Base-by-base conservation (phyloP, 371 early-diverging fungal species). In the Mucor indicus region DNA sequence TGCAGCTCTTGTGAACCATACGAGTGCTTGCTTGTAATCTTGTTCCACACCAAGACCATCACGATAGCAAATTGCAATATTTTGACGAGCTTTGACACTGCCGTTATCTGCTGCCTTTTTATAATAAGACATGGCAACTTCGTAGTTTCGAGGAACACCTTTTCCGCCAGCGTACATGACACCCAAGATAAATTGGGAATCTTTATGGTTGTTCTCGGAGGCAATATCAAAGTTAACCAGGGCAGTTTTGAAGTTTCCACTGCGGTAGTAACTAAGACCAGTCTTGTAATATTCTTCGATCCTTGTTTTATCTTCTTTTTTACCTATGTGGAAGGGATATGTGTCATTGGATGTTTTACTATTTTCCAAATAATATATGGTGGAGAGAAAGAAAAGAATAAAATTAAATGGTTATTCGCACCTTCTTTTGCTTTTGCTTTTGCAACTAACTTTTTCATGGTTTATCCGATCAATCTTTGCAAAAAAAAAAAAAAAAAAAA, bases 101-200 rank as follows among this genome's bases (percentile, higher is more conserved):
- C 44, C 44, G 15, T 31, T 32, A 0, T 8, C 17, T n/a, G 55
- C 55, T 12, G 48, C 38, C 31, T 25, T 48, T 15, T 48, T 17
- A 23, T 48, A 48, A 23, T 33, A 54, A 25, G 31, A 19, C n/a
- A 47, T 30, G 6, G 55, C 48, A 3, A 31, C 21, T 36, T 22
- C 33, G 12, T 38, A 25, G 17, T 54, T 36, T 32, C 42, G 40
- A 16, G 38, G 27, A 15, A 54, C 48, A 25, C 48, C 47, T 19
- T 27, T 31, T 6, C 55, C 55, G 16, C 31, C 21, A 17, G 30
- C 41, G 27, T 54, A 48, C 44, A 44, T 44, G 6, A 29, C 21
- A 17, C 44, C 44, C 21, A 44, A 12, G 8, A 44, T n/a, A n/a
- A 31, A 44, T 31, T 44, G 44, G 8, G 44, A 30, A 8, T 15